Evolutionary conservation across 1,139 yeast species (phyloP), one percentile per base, ranked within the genome.

Genomic region (Blastobotrys niveus): DNA sequence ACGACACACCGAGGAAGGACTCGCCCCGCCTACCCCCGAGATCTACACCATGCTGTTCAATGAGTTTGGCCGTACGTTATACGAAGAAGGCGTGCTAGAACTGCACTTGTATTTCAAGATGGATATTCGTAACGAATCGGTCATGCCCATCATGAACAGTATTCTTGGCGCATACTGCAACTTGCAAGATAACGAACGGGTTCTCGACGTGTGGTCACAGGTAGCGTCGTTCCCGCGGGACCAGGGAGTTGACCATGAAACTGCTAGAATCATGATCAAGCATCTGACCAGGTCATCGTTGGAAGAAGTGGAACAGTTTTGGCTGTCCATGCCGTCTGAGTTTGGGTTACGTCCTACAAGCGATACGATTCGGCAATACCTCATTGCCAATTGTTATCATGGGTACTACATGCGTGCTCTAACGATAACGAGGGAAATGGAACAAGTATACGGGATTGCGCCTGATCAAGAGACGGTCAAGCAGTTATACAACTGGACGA

Each of bases 311-410:
- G 76, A 74, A 42, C 68, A 73, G 37, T 77, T 82, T 47, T 85
- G 89, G 83, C 71, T 76, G 47, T 74, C 74, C 47, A 61, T 84
- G 38, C 72, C 82, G 0, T 68, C 69, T 32, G 48, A 56, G 29
- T 77, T 71, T 55, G 76, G 73, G 1, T 64, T 83, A 12, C 53
- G 70, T 7, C 86, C 87, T 0, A 72, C 76, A 50, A 67, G 72
- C 31, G 69, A 71, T n/a, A 73, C 81, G 40, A 74, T 74, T 57
- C 72, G 71, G 38, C 89, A 83, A 58, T 81, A 78, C 52, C 64
- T 85, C 38, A 75, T 83, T 49, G 87, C 91, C 1, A 80, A 83
- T 59, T 83, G 86, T 49, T 82, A 82, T 54, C 80, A 80, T 57
- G 89, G 84, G 2, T 66, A 73, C 41, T 74, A 72, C 32, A 73